Evolutionary conservation across 2,329 filamentous ascomycete genomes (phyloP).

Genomic region (Aschersonia sp.): DNA sequence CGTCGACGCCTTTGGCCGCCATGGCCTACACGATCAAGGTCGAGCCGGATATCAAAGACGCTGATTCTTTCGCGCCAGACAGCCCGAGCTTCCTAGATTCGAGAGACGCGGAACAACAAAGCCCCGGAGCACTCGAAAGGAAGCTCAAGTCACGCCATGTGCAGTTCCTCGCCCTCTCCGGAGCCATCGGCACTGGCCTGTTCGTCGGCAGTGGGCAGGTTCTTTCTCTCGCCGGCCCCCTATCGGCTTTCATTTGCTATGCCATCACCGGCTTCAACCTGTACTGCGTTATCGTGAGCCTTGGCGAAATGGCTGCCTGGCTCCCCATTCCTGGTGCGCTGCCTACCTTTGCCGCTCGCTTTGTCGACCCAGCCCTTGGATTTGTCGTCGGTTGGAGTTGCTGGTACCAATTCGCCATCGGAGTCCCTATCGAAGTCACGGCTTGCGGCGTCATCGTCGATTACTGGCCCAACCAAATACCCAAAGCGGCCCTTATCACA

Average conservation of each 20-base stretch:
- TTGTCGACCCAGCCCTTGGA: slow-evolving; percentile 29
- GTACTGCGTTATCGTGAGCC: slow-evolving; percentile 31
- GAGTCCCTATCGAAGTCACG: slow-evolving; percentile 31
- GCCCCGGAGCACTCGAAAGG: slow-evolving; percentile 21
- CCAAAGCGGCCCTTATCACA: slow-evolving; percentile 18
- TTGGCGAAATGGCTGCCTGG: slow-evolving; percentile 47
- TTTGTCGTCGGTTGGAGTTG: slow-evolving; percentile 38
- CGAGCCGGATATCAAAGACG: not conserved
- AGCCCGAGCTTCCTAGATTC: not conserved
- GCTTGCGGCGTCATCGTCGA: slow-evolving; percentile 30
- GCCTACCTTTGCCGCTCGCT: slow-evolving; percentile 32
- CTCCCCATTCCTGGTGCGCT: slow-evolving; percentile 42
- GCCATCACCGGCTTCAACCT: slow-evolving; percentile 29
- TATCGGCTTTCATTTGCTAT: slow-evolving; percentile 26
- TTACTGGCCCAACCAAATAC: slow-evolving; percentile 22
- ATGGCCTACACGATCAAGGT: not conserved
- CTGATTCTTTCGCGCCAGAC: not conserved
- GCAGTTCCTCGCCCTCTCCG: slow-evolving; percentile 26
- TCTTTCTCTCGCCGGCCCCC: slow-evolving; percentile 25
- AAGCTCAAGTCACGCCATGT: slow-evolving; percentile 25
- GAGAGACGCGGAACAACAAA: slow-evolving; percentile 5
- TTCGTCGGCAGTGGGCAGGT: slow-evolving; percentile 29
- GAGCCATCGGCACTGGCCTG: slow-evolving; percentile 27
- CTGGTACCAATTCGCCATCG: slow-evolving; percentile 35
- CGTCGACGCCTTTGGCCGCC: not conserved